These are phyloP conservation scores for Amanita thiersii DNA, from an alignment of 768 basidiomycete genomes.

Conservation along the genomic window DNA sequence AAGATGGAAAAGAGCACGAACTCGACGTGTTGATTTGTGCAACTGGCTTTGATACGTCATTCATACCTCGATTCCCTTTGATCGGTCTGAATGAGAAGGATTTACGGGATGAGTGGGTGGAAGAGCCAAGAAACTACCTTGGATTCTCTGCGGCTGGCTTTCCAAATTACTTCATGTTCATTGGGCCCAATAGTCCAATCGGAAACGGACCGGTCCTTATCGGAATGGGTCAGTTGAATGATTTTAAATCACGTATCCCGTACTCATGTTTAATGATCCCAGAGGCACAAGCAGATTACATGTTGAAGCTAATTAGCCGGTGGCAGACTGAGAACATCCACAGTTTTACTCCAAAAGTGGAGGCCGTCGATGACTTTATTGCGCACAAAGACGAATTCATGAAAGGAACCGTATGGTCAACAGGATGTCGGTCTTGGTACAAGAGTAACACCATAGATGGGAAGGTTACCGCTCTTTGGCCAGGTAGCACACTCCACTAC, in stretches of 20 bases:
- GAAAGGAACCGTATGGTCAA: conserved; percentile 24
- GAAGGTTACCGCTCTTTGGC: conserved; percentile 25
- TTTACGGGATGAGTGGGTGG: conserved; percentile 23
- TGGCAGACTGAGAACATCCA: conserved; percentile 29
- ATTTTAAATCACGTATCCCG: neutral
- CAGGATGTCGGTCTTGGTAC: conserved; percentile 27
- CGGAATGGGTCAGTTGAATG: conserved; percentile 16
- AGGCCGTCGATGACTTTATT: conserved; percentile 25
- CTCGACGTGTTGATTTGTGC: conserved; percentile 30
- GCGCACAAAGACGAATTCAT: conserved; percentile 24
- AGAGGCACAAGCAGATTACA: conserved; percentile 27
- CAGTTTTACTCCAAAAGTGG: conserved; percentile 24
- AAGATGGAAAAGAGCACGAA: conserved; percentile 21
- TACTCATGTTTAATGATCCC: neutral
- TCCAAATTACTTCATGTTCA: conserved; percentile 25
- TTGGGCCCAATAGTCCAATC: conserved; percentile 27
- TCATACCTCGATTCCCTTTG: conserved; percentile 24
- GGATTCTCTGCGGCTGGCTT: conserved; percentile 23
- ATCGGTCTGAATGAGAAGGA: conserved; percentile 18
- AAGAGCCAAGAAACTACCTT: conserved; percentile 22
- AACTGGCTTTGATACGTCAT: conserved; percentile 28
- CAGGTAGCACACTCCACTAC: conserved; percentile 28
- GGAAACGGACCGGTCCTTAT: conserved; percentile 26
- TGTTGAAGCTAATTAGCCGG: conserved; percentile 23
- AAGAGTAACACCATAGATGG: conserved; percentile 24